Evolutionary conservation across 2,329 filamentous ascomycete species (phyloP).

Genomic region (Hymenoscyphus occultus): DNA sequence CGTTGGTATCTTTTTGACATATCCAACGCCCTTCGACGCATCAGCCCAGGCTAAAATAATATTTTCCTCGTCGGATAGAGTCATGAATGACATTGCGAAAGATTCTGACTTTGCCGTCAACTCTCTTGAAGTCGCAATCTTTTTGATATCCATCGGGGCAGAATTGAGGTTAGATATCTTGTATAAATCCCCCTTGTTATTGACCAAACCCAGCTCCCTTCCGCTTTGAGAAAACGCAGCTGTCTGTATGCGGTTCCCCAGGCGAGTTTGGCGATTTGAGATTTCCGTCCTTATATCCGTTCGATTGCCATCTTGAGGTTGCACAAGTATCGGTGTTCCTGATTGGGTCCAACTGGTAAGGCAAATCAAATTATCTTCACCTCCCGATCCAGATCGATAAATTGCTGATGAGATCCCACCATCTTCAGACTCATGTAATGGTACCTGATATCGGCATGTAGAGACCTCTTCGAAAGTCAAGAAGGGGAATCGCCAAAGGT

Average conservation of each 20-base stretch:
- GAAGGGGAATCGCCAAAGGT: constrained; percentile 41
- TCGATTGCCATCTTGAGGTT: constrained; percentile 39
- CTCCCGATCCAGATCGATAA: constrained; percentile 36
- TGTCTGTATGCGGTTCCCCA: constrained; percentile 41
- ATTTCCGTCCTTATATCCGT: constrained; percentile 37
- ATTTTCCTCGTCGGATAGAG: constrained; percentile 38
- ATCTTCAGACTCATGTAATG: constrained; percentile 43
- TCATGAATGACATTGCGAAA: constrained; percentile 41
- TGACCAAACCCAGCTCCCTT: constrained; percentile 41
- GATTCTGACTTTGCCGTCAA: constrained; percentile 40
- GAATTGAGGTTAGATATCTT: constrained; percentile 41
- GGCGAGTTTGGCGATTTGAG: constrained; percentile 34
- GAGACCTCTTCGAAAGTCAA: constrained; percentile 38
- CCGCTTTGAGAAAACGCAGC: constrained; percentile 41
- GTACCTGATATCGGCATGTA: constrained; percentile 40
- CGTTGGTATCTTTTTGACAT: constrained; percentile 24
- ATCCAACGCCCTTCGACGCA: constrained; percentile 35
- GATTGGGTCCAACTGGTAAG: constrained; percentile 44
- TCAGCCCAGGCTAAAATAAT: constrained; percentile 43
- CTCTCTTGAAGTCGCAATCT: constrained; percentile 39
- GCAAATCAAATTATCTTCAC: constrained; percentile 40
- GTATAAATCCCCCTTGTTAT: constrained; percentile 42
- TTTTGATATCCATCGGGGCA: constrained; percentile 39
- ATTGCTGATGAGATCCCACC: constrained; percentile 40
- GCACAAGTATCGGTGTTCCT: constrained; percentile 40